A percentile compares a stretch with the other conserved stretches of the same genome.
These are phyloP conservation scores for Cyberlindnera subsufficiens DNA, from an alignment of 805 yeast genomes.

Conservation along the genomic window DNA sequence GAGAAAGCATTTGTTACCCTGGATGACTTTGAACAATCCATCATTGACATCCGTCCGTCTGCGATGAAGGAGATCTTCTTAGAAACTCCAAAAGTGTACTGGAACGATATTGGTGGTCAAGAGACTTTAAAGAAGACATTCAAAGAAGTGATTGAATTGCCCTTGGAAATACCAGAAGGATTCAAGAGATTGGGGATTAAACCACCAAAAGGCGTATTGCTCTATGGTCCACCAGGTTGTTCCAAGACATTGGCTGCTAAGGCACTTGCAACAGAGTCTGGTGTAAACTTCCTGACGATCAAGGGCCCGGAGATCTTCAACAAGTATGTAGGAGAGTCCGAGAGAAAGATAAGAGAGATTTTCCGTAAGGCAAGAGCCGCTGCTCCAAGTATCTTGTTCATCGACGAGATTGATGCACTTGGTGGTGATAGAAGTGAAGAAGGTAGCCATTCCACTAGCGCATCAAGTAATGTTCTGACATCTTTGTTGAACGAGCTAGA, in stretches of 20 bases:
- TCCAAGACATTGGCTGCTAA: slow-evolving; percentile 93
- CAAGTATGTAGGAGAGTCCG: slow-evolving; percentile 95
- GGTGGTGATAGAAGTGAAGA: slow-evolving; percentile 64
- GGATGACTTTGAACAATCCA: slow-evolving; percentile 65
- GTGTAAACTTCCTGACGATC: slow-evolving; percentile 87
- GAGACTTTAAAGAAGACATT: slow-evolving; percentile 73
- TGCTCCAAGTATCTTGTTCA: slow-evolving; percentile 88
- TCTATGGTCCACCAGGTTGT: slow-evolving; percentile 99
- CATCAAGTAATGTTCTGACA: slow-evolving; percentile 81
- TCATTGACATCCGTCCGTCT: slow-evolving; percentile 82
- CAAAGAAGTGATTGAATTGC: slow-evolving; percentile 87
- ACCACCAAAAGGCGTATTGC: slow-evolving; percentile 88
- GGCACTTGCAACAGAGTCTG: slow-evolving; percentile 93
- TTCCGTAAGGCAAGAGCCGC: slow-evolving; percentile 94
- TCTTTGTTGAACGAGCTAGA: slow-evolving; percentile 92
- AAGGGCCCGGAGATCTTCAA: slow-evolving; percentile 96
- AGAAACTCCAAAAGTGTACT: slow-evolving; percentile 89
- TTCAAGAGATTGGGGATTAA: slow-evolving; percentile 73
- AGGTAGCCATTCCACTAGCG: slow-evolving; percentile 51
- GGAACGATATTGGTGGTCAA: slow-evolving; percentile 98
- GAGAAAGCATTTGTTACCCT: slow-evolving; percentile 26
- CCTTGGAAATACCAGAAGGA: slow-evolving; percentile 74
- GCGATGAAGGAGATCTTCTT: slow-evolving; percentile 95
- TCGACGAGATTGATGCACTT: slow-evolving; percentile 95
- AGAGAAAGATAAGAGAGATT: slow-evolving; percentile 86